Evolutionary conservation across 345 rosid genomes (phyloP), one percentile per base, ranked within the genome.

Genomic region (Acer saccharum): DNA sequence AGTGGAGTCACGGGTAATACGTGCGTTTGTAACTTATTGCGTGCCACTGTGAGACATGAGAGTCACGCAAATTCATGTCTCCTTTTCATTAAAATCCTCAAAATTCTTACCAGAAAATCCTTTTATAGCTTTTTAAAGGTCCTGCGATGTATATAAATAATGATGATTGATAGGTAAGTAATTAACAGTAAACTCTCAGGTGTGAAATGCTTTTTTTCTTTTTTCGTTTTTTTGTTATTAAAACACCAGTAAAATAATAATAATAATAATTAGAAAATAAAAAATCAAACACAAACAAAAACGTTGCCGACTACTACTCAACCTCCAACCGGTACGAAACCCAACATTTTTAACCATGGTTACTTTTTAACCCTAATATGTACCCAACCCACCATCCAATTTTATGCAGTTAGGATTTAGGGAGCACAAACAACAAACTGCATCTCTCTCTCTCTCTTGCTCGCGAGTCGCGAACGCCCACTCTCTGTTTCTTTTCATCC

Each of bases 231-330:
- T 43, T 12, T n/a, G 35, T 29, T 21, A 32, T 32, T 32, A 32
- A 32, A 32, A 32, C 39, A 32, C 39, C 4, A 32, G 0, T 2
- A 32, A 29, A 29, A n/a, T n/a, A 29, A 29, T 0, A 29, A 2
- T 1, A 3, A 27, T 27, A 23, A 23, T 23, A 23, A 25, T 25
- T 32, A 32, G 4, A 4, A 14, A 35, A 25, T 4, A 32, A 60
- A 23, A 43, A 43, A 18, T 50, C 32, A 12, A 23, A 16, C 21
- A 1, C 6, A 71, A 72, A 69, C 79, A 69, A 83, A 77, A 83
- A 77, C 66, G 71, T 71, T 65, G 83, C 87, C 87, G 85, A 76
- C 85, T 72, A 67, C 80, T 71, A 23, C 85, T 79, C 86, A 77
- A 79, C 82, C 32, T 57, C 82, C 82, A 72, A 73, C 86, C 46